Conservation (phyloP, 2,329 filamentous ascomycete genomes). For the Thelonectria rubi region DNA sequence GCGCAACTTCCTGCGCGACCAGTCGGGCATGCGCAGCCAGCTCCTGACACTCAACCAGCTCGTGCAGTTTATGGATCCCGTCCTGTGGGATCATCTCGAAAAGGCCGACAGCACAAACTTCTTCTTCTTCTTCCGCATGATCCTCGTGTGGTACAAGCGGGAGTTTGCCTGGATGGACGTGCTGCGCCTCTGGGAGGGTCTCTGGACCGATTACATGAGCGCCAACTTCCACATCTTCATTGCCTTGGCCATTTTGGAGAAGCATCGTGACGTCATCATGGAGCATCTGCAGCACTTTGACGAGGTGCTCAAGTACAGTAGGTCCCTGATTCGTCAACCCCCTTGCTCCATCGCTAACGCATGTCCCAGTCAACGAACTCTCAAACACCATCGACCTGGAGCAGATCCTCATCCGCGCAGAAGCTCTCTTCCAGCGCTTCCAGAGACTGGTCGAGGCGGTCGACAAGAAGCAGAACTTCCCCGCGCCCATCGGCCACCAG, state of each 20-base stretch:
- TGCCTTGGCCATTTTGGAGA: slow-evolving; percentile 92
- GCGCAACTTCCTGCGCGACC: slow-evolving; percentile 93
- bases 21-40: slow-evolving; percentile 94
- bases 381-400: slow-evolving; percentile 92
- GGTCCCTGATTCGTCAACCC: neutral
- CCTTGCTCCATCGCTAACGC: slow-evolving; percentile 27
- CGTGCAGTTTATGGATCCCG: slow-evolving; percentile 95
- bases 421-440: slow-evolving; percentile 87
- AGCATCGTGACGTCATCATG: slow-evolving; percentile 97
- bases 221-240: slow-evolving; percentile 95
- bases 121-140: slow-evolving; percentile 99
- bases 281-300: slow-evolving; percentile 93
- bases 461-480: slow-evolving; percentile 91
- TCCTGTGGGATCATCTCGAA: slow-evolving; percentile 89
- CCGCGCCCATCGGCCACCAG: slow-evolving; percentile 55
- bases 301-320: slow-evolving; percentile 95
- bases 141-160: slow-evolving; percentile 98
- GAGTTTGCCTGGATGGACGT: slow-evolving; percentile 93
- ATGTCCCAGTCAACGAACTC: slow-evolving; percentile 82
- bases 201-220: slow-evolving; percentile 93
- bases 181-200: slow-evolving; percentile 85
- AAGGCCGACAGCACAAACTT: slow-evolving; percentile 96
- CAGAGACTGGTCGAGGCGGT: slow-evolving; percentile 88
- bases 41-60: slow-evolving; percentile 92
- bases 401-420: slow-evolving; percentile 85